A percentile compares a stretch with the other conserved stretches of the same genome.
phyloP scores from a whole-genome alignment of 1,284 basidiomycete species.

The Apiotrichum porosum region DNA sequence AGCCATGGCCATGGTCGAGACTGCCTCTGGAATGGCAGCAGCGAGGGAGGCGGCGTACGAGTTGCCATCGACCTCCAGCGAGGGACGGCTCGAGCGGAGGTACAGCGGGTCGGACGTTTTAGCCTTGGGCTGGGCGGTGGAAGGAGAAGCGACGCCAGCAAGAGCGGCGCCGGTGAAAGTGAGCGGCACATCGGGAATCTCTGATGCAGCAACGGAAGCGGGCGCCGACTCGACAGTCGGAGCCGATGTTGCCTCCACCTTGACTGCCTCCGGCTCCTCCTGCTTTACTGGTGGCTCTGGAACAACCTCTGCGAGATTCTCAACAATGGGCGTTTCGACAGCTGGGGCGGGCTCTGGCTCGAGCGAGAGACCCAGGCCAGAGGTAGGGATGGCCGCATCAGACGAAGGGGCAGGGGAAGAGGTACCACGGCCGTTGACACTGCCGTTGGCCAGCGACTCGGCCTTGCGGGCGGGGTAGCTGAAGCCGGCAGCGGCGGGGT shows the following conservation, averaged over 20 bases:
- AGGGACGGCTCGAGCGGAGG: constrained; percentile 16
- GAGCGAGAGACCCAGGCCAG: constrained; percentile 13
- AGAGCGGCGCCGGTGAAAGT: constrained; percentile 13
- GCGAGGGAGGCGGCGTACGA: constrained; percentile 16
- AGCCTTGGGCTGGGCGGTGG: not conserved
- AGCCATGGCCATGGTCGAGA: constrained; percentile 11
- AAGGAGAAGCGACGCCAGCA: constrained; percentile 7
- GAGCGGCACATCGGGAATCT: not conserved
- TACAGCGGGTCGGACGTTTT: constrained; percentile 5
- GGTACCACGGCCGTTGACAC: not conserved
- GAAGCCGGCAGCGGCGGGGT: constrained; percentile 43
- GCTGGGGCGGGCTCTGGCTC: constrained; percentile 2
- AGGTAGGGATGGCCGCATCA: not conserved
- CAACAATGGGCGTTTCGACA: not conserved
- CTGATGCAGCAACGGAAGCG: not conserved
- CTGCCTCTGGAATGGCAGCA: constrained; percentile 9
- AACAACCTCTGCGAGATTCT: too few relatives aligned
- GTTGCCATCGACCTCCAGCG: constrained; percentile 12
- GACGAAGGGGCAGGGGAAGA: too few relatives aligned
- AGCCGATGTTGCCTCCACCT: not conserved
- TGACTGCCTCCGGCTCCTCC: not conserved
- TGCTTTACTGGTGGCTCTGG: not conserved
- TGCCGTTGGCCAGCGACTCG: constrained; percentile 5
- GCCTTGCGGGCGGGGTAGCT: constrained; percentile 18
- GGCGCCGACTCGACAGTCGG: not conserved